phyloP scores from a whole-genome alignment of 1,284 basidiomycete species.

The Cryptococcus hybrid region DNA sequence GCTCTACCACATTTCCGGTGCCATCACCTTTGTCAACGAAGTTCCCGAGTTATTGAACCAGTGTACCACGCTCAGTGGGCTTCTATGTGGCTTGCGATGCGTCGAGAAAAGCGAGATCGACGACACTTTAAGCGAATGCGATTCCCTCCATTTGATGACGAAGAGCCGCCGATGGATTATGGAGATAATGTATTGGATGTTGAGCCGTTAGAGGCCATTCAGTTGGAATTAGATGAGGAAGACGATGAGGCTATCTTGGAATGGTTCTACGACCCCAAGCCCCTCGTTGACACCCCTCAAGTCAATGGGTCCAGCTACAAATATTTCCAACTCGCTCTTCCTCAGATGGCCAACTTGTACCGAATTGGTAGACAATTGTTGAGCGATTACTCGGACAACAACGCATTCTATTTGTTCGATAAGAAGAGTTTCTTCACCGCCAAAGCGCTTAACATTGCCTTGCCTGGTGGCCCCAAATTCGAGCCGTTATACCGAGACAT shows the following conservation, averaged over 20 bases:
- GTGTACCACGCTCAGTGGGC: slow-evolving; percentile 99
- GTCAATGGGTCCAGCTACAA: slow-evolving; percentile 94
- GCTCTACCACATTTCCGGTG: slow-evolving; percentile 98
- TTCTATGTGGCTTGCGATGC: slow-evolving; percentile 99
- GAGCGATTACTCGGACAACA: slow-evolving; percentile 87
- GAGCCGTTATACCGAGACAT: slow-evolving; percentile 89
- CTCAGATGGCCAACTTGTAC: slow-evolving; percentile 95
- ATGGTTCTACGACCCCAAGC: slow-evolving; percentile 99
- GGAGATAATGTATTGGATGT: slow-evolving; percentile 98
- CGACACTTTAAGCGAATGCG: slow-evolving; percentile 99
- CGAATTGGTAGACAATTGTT: slow-evolving; percentile 90
- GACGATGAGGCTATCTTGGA: slow-evolving; percentile 94
- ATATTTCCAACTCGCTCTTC: slow-evolving; percentile 87
- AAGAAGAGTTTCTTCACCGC: slow-evolving; percentile 98
- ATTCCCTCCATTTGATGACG: slow-evolving; percentile 99
- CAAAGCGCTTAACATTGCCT: slow-evolving; percentile 96
- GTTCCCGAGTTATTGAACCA: slow-evolving; percentile 92
- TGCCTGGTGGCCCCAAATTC: slow-evolving; percentile 98
- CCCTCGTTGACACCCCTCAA: slow-evolving; percentile 78
- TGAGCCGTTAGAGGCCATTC: slow-evolving; percentile 96
- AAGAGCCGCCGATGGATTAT: slow-evolving; percentile 97
- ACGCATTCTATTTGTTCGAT: slow-evolving; percentile 92
- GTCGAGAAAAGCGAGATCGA: slow-evolving; percentile 97
- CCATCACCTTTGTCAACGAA: slow-evolving; percentile 99
- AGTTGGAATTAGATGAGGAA: slow-evolving; percentile 90